Evolutionary conservation across 306 rosid genomes (phyloP), one percentile per base, ranked within the genome.

Genomic region (Chamaecrista fasciculata): DNA sequence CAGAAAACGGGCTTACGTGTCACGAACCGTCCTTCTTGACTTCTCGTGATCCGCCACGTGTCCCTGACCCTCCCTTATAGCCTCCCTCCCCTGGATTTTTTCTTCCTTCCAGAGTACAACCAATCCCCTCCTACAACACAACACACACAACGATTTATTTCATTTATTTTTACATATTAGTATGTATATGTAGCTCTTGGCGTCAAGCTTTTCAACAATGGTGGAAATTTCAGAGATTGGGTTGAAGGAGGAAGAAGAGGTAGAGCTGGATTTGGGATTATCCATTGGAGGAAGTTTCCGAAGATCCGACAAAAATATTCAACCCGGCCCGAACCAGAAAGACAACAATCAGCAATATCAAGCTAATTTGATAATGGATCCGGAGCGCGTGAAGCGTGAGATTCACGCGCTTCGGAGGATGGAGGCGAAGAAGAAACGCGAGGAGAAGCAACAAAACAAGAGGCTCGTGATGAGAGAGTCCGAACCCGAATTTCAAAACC

Each of bases 181-280:
- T n/a, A n/a, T n/a, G 62, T 36, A 23, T 49, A 51, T 49, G 48
- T 19, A 14, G 62, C 62, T 67, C 23, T 26, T 14, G 23, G n/a
- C 49, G 19, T 11, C 11, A 18, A 53, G 29, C 43, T 20, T 15
- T 15, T 49, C 23, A 10, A 15, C 23, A 75, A 75, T 78, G 74
- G 74, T 44, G 82, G 76, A 73, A 23, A 23, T 40, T 46, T 71
- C 71, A 3, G 65, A 71, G 61, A 20, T 46, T 8, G 34, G 74
- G 3, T 26, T 33, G 43, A 8, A 60, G 28, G 5, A 60, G 29
- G 79, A 63, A 11, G 86, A 79, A n/a, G 87, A 85, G 71, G 18
- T 85, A 0, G 90, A 83, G 63, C 87, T 91, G 2, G 97, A 89
- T 71, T 83, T 91, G 25, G 89, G 78, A 1, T 70, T 91, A 59